phyloP scores from a whole-genome alignment of 2,329 filamentous ascomycete genomes.

The Talaromyces sp. region DNA sequence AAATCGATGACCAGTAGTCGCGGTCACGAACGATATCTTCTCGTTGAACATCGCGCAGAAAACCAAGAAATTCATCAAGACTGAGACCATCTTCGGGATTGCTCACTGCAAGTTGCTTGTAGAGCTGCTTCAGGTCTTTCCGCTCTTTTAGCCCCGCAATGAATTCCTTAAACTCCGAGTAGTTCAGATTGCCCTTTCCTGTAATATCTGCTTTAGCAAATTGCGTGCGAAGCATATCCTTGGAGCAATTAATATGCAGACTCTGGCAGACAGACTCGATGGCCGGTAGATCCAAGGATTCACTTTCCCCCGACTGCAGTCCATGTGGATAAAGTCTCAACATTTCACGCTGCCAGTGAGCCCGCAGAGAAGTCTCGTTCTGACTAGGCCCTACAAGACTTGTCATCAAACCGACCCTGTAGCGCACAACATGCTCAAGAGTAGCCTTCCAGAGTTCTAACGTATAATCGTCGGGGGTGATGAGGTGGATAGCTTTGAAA shows the following conservation, averaged over 20 bases:
- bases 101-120: constrained; percentile 56
- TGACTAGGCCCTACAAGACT: constrained; percentile 74
- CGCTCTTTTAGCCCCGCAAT: constrained; percentile 78
- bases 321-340: constrained; percentile 57
- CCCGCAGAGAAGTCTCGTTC: constrained; percentile 73
- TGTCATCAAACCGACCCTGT: constrained; percentile 85
- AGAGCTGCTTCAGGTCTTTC: constrained; percentile 74
- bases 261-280: constrained; percentile 83
- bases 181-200: constrained; percentile 66
- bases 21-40: constrained; percentile 69
- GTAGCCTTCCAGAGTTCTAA: constrained; percentile 80
- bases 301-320: constrained; percentile 52
- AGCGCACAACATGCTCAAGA: constrained; percentile 76
- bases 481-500: constrained; percentile 79
- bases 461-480: constrained; percentile 69
- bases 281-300: constrained; percentile 71
- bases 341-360: constrained; percentile 87
- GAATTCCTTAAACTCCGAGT: constrained; percentile 78
- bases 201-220: constrained; percentile 71
- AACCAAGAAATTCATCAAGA: constrained; percentile 68
- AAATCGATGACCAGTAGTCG: constrained; percentile 67
- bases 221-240: constrained; percentile 66
- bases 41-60: constrained; percentile 69
- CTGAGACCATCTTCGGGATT: constrained; percentile 65
- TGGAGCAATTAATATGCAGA: constrained; percentile 86